phyloP scores from a whole-genome alignment of 2,329 filamentous ascomycete genomes.

The Akanthomyces muscarius region DNA sequence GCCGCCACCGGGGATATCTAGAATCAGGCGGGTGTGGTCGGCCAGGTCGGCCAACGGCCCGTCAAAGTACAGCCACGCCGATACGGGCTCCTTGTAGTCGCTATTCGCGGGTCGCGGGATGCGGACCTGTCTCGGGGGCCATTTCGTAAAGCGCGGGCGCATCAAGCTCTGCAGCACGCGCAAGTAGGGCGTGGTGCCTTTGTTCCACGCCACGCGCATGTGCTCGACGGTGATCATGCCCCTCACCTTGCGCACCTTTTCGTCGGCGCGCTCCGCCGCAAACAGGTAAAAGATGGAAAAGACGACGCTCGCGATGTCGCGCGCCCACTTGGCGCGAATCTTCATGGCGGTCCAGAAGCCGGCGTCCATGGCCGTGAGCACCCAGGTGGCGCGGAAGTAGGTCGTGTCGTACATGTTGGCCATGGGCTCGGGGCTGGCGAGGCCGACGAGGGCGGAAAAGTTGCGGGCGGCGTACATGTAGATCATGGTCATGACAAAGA shows the following conservation, averaged over 20 bases:
- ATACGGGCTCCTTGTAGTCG: slow-evolving; percentile 76
- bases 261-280: slow-evolving; percentile 89
- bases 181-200: slow-evolving; percentile 83
- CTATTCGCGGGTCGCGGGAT: slow-evolving; percentile 78
- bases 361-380: slow-evolving; percentile 88
- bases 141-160: slow-evolving; percentile 74
- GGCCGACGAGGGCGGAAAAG: slow-evolving; percentile 84
- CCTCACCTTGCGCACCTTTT: slow-evolving; percentile 90
- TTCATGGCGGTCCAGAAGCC: slow-evolving; percentile 99
- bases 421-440: slow-evolving; percentile 89
- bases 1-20: slow-evolving; percentile 91
- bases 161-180: slow-evolving; percentile 66
- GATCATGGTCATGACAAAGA: slow-evolving; percentile 78
- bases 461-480: slow-evolving; percentile 90
- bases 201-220: slow-evolving; percentile 91
- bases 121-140: slow-evolving; percentile 75
- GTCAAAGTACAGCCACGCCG: slow-evolving; percentile 91
- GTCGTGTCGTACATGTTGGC: slow-evolving; percentile 88
- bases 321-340: slow-evolving; percentile 71
- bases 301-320: slow-evolving; percentile 75
- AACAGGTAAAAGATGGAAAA: slow-evolving; percentile 91
- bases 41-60: slow-evolving; percentile 75
- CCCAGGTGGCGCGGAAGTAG: slow-evolving; percentile 96
- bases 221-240: slow-evolving; percentile 87
- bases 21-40: slow-evolving; percentile 70